Evolutionary conservation across 2,329 filamentous ascomycete genomes (phyloP), one percentile per base, ranked within the genome.

Genomic region (Ophidiomyces ophidiicola): DNA sequence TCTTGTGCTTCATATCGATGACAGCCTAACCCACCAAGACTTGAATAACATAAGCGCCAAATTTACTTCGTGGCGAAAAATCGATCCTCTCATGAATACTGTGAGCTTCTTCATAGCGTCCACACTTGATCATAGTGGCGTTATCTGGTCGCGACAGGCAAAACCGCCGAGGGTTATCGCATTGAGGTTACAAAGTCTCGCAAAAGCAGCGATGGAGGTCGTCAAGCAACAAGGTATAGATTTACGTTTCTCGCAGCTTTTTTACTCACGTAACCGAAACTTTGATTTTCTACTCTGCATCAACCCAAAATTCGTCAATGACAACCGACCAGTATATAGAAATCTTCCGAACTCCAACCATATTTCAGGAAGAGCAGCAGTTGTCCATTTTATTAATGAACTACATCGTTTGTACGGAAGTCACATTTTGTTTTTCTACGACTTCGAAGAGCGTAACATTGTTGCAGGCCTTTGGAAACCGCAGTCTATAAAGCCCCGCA

Each of bases 271-370:
- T 0, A 67, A 84, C 4, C 60, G 61, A 6, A 86, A 94, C 48
- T 98, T 87, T 58, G 85, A 96, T 56, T 80, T 96, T 46, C 64
- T 88, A n/a, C 66, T 98, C 39, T 74, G 80, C 53, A 65, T 96
- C 14, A 72, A 74, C 11, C 48, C 69, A 21, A 76, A 72, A 48
- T 55, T 72, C 42, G 60, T 50, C 55, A 36, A 60, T 30, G 50
- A 46, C 17, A 49, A 46, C 23, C 53, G 39, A 28, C 7, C 24
- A 19, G 19, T 37, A 20, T 94, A 80, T 68, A 94, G 93, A 63
- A 94, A 94, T 55, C 67, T 94, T 23, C 74, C 80, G n/a, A 46
- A 58, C 52, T n/a, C 38, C 80, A 11, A 45, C 57, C 53, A 36
- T 61, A 53, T 45, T 58, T 61, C 20, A 18, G 20, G 12, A 74